Evolutionary conservation across 345 rosid genomes (phyloP).

Genomic region (Pistacia atlantica): DNA sequence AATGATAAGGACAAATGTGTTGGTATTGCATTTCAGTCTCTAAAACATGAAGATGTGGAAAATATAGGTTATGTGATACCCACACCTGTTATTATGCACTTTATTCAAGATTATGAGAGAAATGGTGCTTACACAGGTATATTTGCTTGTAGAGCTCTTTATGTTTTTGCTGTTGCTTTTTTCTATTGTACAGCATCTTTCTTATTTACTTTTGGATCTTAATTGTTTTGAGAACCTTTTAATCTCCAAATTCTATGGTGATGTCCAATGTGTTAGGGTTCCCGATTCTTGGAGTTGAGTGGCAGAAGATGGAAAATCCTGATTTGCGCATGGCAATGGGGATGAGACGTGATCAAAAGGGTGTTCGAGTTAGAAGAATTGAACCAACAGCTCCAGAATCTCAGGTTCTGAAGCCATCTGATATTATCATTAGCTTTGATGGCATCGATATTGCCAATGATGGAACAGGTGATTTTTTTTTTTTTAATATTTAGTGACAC

Average conservation of each 20-base stretch:
- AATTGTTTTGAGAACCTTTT: not conserved
- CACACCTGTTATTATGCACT: slow-evolving; percentile 87
- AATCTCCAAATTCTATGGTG: not conserved
- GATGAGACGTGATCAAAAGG: slow-evolving; percentile 80
- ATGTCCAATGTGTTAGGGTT: slow-evolving; percentile 54
- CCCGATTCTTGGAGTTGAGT: slow-evolving; percentile 91
- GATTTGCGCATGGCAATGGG: slow-evolving; percentile 80
- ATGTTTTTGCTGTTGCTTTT: slow-evolving; percentile 3
- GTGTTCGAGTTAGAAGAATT: slow-evolving; percentile 87
- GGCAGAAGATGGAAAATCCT: slow-evolving; percentile 99
- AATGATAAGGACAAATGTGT: slow-evolving; percentile 89
- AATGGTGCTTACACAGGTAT: slow-evolving; percentile 86
- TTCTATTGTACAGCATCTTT: slow-evolving; percentile 2
- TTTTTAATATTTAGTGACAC: not conserved
- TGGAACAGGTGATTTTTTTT: slow-evolving; percentile 70
- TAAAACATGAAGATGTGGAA: slow-evolving; percentile 92
- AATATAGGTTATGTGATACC: slow-evolving; percentile 96
- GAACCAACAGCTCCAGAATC: slow-evolving; percentile 96
- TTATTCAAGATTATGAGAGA: slow-evolving; percentile 85
- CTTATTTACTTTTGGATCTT: not conserved
- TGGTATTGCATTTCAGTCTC: slow-evolving; percentile 97
- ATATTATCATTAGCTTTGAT: slow-evolving; percentile 85
- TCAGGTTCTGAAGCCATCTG: slow-evolving; percentile 78
- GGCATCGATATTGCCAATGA: slow-evolving; percentile 87
- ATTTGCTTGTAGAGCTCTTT: not conserved